phyloP scores from a whole-genome alignment of 2,329 filamentous ascomycete species.

The Aspergillus puulaauensis region DNA sequence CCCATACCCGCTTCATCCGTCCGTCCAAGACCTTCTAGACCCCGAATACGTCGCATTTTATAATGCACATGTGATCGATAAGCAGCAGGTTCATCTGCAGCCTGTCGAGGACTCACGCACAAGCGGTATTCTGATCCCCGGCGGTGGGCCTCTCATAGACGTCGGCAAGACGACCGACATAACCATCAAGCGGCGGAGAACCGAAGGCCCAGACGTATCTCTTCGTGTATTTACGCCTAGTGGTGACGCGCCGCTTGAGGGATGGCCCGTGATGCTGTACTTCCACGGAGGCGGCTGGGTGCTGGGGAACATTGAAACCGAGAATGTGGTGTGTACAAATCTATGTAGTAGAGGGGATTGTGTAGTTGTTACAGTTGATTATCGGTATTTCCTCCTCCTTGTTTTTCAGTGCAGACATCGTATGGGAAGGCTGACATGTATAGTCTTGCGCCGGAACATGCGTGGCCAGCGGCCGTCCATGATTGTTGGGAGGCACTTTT shows the following conservation, averaged over 20 bases:
- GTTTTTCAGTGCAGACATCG: not conserved
- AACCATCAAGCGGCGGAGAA: conserved; percentile 44
- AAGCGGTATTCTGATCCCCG: conserved; percentile 54
- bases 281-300: conserved; percentile 62
- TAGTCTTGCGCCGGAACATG: conserved; percentile 58
- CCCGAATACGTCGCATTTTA: conserved; percentile 56
- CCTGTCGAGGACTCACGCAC: conserved; percentile 53
- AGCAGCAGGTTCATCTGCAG: conserved; percentile 56
- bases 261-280: conserved; percentile 59
- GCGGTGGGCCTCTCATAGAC: conserved; percentile 49
- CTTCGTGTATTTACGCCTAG: conserved; percentile 54
- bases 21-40: conserved; percentile 47
- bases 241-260: conserved; percentile 42
- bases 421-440: not conserved
- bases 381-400: conserved; percentile 42
- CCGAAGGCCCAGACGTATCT: conserved; percentile 48
- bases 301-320: conserved; percentile 57
- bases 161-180: conserved; percentile 51
- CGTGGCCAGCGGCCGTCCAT: conserved; percentile 57
- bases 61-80: conserved; percentile 51
- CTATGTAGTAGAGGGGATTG: conserved; percentile 51
- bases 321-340: conserved; percentile 58
- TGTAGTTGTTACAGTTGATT: conserved; percentile 58
- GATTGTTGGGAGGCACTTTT: conserved; percentile 58
- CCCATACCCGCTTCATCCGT: conserved; percentile 51